Conservation (phyloP, 2,329 filamentous ascomycete genomes). For the Ophiocordyceps australis region DNA sequence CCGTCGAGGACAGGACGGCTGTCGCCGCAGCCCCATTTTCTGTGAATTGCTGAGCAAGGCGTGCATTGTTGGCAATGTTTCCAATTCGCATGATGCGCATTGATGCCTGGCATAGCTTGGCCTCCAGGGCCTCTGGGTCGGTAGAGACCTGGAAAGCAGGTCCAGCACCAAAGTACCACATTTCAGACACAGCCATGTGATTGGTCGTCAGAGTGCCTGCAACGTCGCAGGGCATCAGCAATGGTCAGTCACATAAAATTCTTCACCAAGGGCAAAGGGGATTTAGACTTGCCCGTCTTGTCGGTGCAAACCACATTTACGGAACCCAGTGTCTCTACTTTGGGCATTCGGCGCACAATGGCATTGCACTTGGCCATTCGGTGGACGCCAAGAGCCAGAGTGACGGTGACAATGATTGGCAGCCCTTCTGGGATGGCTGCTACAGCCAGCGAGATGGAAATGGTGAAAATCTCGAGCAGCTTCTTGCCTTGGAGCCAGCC, state of each 20-base stretch:
- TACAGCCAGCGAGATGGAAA: conserved; percentile 89
- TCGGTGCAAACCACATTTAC: conserved; percentile 99
- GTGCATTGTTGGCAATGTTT: conserved; percentile 91
- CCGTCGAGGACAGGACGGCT: conserved; percentile 72
- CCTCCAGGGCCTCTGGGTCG: conserved; percentile 33
- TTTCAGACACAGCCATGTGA: conserved; percentile 92
- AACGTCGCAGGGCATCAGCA: no score
- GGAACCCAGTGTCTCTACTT: conserved; percentile 93
- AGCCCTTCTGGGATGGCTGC: conserved; percentile 92
- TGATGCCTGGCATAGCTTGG: conserved; percentile 52
- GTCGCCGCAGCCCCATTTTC: conserved; percentile 49
- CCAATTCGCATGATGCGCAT: conserved; percentile 75
- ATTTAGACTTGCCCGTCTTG: conserved; percentile 52
- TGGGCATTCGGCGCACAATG: conserved; percentile 88
- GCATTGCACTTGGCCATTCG: conserved; percentile 92
- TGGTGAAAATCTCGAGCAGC: conserved; percentile 88
- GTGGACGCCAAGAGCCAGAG: conserved; percentile 81
- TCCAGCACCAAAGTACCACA: conserved; percentile 77
- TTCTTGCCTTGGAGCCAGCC: conserved; percentile 81
- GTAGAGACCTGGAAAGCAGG: conserved; percentile 32
- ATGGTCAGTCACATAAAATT: no score
- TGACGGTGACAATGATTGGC: conserved; percentile 96
- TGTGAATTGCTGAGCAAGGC: conserved; percentile 56
- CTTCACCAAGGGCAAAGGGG: no score
- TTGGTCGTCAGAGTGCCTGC: conserved; percentile 82